Percentiles rank a stretch among this genome's conserved stretches.
These are phyloP conservation scores for Solanum etuberosum DNA, from an alignment of 257 asterid genomes.

Conservation along the genomic window DNA sequence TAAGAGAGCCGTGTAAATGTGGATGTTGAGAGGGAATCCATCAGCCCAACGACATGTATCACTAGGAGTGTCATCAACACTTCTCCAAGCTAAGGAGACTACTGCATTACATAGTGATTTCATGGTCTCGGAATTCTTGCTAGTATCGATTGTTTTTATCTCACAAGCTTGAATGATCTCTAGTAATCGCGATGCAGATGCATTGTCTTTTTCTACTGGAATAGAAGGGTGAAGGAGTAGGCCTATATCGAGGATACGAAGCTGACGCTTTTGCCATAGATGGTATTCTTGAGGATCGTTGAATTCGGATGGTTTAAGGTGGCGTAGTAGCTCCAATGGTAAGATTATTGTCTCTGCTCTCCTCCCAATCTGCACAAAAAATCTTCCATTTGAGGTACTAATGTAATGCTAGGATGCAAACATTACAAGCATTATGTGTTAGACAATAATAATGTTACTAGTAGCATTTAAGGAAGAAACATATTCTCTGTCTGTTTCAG, in stretches of 20 bases:
- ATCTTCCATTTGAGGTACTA: not conserved
- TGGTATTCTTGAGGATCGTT: constrained; percentile 50
- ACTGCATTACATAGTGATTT: constrained; percentile 36
- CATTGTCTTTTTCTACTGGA: constrained; percentile 41
- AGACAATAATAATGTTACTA: not conserved
- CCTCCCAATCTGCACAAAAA: constrained; percentile 46
- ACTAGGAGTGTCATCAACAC: constrained; percentile 25
- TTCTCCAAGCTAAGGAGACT: constrained; percentile 43
- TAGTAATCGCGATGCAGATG: constrained; percentile 19
- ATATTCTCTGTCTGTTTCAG: fast-evolving
- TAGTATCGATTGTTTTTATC: constrained; percentile 37
- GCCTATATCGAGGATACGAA: constrained; percentile 51
- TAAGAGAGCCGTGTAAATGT: constrained; percentile 37
- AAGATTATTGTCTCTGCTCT: constrained; percentile 72
- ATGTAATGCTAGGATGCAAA: not conserved
- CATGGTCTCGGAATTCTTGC: constrained; percentile 45
- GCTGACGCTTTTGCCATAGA: constrained; percentile 61
- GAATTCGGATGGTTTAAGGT: constrained; percentile 65
- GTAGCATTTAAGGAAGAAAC: not conserved
- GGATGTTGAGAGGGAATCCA: constrained; percentile 54
- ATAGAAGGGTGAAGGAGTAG: constrained; percentile 49
- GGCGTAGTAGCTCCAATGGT: constrained; percentile 64
- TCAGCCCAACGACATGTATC: constrained; percentile 72
- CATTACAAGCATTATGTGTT: not conserved
- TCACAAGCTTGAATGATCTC: constrained; percentile 34